phyloP scores from a whole-genome alignment of 2,329 filamentous ascomycete species.

The Aschersonia sp. region DNA sequence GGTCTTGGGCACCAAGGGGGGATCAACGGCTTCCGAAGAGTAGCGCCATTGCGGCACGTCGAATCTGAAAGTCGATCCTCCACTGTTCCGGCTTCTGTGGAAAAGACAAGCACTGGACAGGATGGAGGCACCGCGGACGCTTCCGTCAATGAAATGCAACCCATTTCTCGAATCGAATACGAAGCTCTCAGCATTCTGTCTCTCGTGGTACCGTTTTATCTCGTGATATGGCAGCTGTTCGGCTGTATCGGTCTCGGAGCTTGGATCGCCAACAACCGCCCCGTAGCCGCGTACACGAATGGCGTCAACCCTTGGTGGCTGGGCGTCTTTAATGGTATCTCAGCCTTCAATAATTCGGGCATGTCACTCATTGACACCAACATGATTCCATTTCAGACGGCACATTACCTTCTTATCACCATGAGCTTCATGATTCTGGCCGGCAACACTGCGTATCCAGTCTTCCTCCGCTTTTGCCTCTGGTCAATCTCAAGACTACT shows the following conservation, averaged over 20 bases:
- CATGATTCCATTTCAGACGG: slow-evolving; percentile 44
- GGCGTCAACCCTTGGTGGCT: slow-evolving; percentile 54
- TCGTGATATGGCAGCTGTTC: slow-evolving; percentile 41
- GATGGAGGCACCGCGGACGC: slow-evolving; percentile 42
- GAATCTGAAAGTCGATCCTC: too few species aligned
- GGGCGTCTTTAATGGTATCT: slow-evolving; percentile 52
- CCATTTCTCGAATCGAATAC: slow-evolving; percentile 29
- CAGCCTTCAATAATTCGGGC: slow-evolving; percentile 58
- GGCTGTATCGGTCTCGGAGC: slow-evolving; percentile 44
- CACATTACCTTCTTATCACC: slow-evolving; percentile 33
- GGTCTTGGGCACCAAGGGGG: too few species aligned
- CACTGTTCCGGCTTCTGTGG: too few species aligned
- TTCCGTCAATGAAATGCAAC: slow-evolving; percentile 34
- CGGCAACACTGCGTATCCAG: slow-evolving; percentile 51
- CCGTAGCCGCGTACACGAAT: slow-evolving; percentile 33
- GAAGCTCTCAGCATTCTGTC: slow-evolving; percentile 44
- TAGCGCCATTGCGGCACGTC: too few species aligned
- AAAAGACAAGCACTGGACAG: slow-evolving; percentile 19
- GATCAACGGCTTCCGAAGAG: too few species aligned
- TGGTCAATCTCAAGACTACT: slow-evolving; percentile 24
- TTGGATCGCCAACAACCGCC: slow-evolving; percentile 40
- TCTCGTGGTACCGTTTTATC: slow-evolving; percentile 46
- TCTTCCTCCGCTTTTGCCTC: slow-evolving; percentile 45
- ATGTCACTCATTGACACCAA: slow-evolving; percentile 54
- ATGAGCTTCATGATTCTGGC: slow-evolving; percentile 46